Evolutionary conservation across 176 grass and related monocot species (phyloP), one percentile per base, ranked within the genome.

Genomic region (Oryza coarctata): DNA sequence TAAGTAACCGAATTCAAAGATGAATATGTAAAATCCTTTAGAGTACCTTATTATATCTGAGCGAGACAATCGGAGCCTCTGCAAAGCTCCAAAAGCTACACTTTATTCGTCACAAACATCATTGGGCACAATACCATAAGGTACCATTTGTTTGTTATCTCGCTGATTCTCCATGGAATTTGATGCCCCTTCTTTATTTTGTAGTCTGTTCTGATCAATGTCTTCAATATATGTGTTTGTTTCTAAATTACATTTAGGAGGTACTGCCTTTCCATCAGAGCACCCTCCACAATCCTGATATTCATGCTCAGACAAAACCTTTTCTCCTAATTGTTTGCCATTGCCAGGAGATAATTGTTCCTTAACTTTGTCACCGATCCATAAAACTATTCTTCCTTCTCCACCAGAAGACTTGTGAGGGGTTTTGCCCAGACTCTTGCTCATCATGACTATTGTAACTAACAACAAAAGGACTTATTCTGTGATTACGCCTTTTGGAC

Each of bases 31-130:
- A 68, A 76, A 40, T 71, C 39, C 7, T 80, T 35, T 69, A 18
- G 31, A 36, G 43, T 89, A 89, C 88, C 88, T 89, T 78, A 82
- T 78, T 23, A 89, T 85, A 67, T 89, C 78, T 31, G 83, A 82
- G 23, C 83, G 83, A 62, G 88, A 86, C 73, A 89, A 72, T 17
- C 66, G 83, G 71, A 89, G 83, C 78, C 60, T 89, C 38, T 73
- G 78, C 52, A 89, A 72, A 27, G 83, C 73, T 77, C 88, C 88
- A 86, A 66, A 86, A 78, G 82, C 33, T 58, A 67, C 36, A 82
- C 78, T 82, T 86, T 57, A 66, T 78, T 86, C 78, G 78, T 82
- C 78, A 89, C 3, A 68, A 6, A 82, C 25, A 65, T 60, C 73
- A 82, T 43, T 89, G 34, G 65, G 11, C 12, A 71, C 28, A 45